A percentile compares a stretch with the other conserved stretches of the same genome.
Conservation (phyloP, 306 rosid genomes). For the Sophora flavescens region DNA sequence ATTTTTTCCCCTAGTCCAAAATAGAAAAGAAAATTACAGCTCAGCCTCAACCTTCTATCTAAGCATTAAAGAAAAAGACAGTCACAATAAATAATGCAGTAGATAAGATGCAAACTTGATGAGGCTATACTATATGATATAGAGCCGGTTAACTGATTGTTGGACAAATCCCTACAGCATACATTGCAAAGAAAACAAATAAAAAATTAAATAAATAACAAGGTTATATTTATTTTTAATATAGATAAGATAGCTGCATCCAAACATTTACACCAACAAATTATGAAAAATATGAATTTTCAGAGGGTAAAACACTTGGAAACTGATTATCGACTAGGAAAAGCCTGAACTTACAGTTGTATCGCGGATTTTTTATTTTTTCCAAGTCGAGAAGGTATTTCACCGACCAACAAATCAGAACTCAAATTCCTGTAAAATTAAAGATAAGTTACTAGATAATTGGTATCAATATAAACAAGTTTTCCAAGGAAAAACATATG, state of each 20-base stretch:
- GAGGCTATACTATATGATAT: conserved; percentile 79
- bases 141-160: conserved; percentile 79
- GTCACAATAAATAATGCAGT: conserved; percentile 36
- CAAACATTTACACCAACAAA: conserved; percentile 3
- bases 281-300: conserved; percentile 15
- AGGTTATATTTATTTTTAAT: not conserved
- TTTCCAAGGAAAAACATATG: conserved; percentile 20
- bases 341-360: conserved; percentile 70
- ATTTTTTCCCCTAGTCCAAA: not conserved
- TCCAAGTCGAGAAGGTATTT: conserved; percentile 75
- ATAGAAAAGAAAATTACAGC: not conserved
- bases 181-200: conserved; percentile 27
- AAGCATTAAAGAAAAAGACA: not conserved
- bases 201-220: conserved; percentile 29
- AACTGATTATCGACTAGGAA: conserved; percentile 21
- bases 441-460: conserved; percentile 30
- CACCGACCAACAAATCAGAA: conserved; percentile 76
- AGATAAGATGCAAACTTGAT: conserved; percentile 75
- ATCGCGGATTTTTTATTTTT: conserved; percentile 53
- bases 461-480: conserved; percentile 19
- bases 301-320: not conserved
- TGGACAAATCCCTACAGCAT: conserved; percentile 82
- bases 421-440: conserved; percentile 75
- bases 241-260: conserved; percentile 13
- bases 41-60: not conserved